Percentiles rank a stretch among this genome's conserved stretches.
phyloP scores from a whole-genome alignment of 805 yeast genomes.

The Teunomyces kruisii region DNA sequence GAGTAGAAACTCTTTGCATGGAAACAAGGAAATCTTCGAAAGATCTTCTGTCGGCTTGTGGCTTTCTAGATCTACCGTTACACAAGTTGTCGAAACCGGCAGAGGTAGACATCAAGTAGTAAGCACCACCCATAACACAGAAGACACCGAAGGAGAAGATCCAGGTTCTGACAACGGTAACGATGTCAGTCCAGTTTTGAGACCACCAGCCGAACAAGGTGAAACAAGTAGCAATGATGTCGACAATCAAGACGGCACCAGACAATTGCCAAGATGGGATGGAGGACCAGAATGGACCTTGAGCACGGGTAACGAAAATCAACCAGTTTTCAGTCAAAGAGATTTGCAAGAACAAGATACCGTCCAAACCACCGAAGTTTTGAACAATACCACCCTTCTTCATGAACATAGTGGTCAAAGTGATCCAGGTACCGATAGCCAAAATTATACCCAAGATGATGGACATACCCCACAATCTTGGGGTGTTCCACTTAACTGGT shows the following conservation, averaged over 20 bases:
- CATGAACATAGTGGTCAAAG: constrained; percentile 90
- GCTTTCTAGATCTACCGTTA: constrained; percentile 74
- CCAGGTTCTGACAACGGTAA: constrained; percentile 92
- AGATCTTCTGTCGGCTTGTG: constrained; percentile 59
- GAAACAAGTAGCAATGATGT: constrained; percentile 89
- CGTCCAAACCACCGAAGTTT: constrained; percentile 88
- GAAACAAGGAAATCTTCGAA: constrained; percentile 82
- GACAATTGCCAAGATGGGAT: constrained; percentile 94
- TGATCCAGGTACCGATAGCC: constrained; percentile 93
- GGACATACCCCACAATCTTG: constrained; percentile 97
- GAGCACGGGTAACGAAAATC: constrained; percentile 94
- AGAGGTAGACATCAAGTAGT: constrained; percentile 87
- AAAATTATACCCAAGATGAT: constrained; percentile 79
- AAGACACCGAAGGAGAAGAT: constrained; percentile 95
- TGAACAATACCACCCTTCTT: constrained; percentile 92
- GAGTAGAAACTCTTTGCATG: constrained; percentile 87
- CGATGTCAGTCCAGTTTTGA: constrained; percentile 95
- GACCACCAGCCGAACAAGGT: constrained; percentile 97
- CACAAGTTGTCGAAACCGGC: constrained; percentile 77
- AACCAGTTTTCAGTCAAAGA: constrained; percentile 97
- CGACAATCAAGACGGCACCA: constrained; percentile 90
- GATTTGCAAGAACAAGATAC: constrained; percentile 90
- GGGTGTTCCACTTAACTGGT: constrained; percentile 96
- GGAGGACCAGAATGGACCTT: constrained; percentile 98
- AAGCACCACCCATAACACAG: constrained; percentile 95